phyloP scores from a whole-genome alignment of 345 rosid species.

The Rhodamnia argentea region DNA sequence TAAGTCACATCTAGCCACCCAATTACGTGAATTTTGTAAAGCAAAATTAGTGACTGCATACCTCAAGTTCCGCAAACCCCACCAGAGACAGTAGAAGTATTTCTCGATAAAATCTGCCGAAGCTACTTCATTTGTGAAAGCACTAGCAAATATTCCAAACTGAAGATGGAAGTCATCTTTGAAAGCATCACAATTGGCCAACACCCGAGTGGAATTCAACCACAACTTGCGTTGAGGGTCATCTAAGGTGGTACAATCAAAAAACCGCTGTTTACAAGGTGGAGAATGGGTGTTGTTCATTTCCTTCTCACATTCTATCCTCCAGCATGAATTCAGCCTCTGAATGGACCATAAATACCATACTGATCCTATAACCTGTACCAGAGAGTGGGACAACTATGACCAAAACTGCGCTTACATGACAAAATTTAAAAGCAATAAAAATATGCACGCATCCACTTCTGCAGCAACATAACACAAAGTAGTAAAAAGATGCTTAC shows the following conservation, averaged over 20 bases:
- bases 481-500: slow-evolving; percentile 19
- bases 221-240: slow-evolving; percentile 45
- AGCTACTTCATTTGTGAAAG: slow-evolving; percentile 56
- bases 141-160: slow-evolving; percentile 72
- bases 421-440: background rate
- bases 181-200: slow-evolving; percentile 42
- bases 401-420: background rate
- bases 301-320: slow-evolving; percentile 38
- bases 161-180: slow-evolving; percentile 31
- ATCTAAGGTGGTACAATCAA: slow-evolving; percentile 46
- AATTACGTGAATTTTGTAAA: background rate
- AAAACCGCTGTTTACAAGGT: slow-evolving; percentile 34
- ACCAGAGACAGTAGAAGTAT: slow-evolving; percentile 86
- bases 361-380: slow-evolving; percentile 63
- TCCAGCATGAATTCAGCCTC: slow-evolving; percentile 68
- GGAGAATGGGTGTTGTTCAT: slow-evolving; percentile 34
- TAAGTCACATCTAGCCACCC: background rate
- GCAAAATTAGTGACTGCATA: background rate
- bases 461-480: background rate
- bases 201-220: slow-evolving; percentile 38
- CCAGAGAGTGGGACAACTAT: background rate
- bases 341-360: slow-evolving; percentile 75
- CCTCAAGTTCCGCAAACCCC: slow-evolving; percentile 81
- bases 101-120: slow-evolving; percentile 41
- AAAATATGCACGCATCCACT: background rate